Base-by-base conservation (phyloP, 257 asterid genomes). In the Ajuga chamaepitys region DNA sequence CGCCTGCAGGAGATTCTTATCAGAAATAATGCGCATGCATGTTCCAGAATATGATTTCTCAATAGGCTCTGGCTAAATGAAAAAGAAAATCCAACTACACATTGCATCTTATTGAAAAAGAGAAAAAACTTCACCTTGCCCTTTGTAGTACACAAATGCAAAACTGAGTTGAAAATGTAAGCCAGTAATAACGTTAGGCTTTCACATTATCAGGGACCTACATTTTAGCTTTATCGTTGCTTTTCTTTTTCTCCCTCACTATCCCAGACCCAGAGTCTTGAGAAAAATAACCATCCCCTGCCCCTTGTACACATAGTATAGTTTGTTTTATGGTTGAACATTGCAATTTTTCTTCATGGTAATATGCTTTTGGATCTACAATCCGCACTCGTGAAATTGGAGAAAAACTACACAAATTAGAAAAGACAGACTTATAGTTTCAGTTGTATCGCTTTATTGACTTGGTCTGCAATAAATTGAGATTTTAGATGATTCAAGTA, bases 1-100 rank as follows among this genome's bases (percentile, higher is more conserved):
- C 20, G 66, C 97, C 99, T 94, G 82, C 83, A 77, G 11, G 64
- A 46, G 58, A 35, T 45, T 45, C 55, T 14, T 56, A 67, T 73
- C 62, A 66, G 58, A 66, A 42, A 58, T 55, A 50, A 76, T 68
- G 57, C 45, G 12, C 38, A 58, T 44, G 58, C 66, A 57, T 28
- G 28, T 8, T 40, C 42, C 11, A 2, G 14, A 52, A 68, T 20
- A 68, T 16, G 30, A 61, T 38, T 40, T 38, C 62, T 37, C 67
- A 32, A 7, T 30, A 42, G 18, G 44, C 7, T 61, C 13, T 50
- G 34, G 60, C 24, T 7, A 38, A 48, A 48, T 1, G 10, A 45
- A 25, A 66, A 17, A 40, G 14, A 11, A 66, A 54, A 25, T 40
- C 47, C 18, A 40, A 58, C 25, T 66, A 41, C 11, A 50, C 7